Evolutionary conservation across 768 basidiomycete species (phyloP), one percentile per base, ranked within the genome.

Genomic region (Serpula lacrymans): DNA sequence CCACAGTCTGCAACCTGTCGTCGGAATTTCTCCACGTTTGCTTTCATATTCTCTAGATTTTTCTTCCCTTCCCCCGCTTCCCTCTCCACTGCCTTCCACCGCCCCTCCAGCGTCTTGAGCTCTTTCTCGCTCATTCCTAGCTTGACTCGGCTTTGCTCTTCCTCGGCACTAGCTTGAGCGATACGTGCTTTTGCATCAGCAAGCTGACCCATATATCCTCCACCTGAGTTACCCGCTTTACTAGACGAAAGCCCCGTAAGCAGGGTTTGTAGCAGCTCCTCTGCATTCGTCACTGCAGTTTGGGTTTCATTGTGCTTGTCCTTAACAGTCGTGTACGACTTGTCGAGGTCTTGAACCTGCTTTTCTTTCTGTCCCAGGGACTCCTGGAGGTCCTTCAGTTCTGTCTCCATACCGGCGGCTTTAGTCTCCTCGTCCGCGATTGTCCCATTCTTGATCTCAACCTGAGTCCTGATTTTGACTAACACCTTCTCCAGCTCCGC

Each of bases 171-270:
- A 0, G 82, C 84, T 39, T 88, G 84, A 0, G 91, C 81, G 0
- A 85, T 64, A 3, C 80, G 78, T 2, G 78, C 78, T 51, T 82
- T 81, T 0, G 93, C 88, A 11, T 89, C 82, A 1, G 93, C 88
- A 29, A 99, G 77, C 59, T 97, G 94, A 14, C 93, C 96, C 81
- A 98, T 85, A 62, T 97, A 98, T 0, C 96, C 96, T 2, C 93
- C 91, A 7, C 87, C 83, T 13, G 80, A 76, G 28, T 80, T 81
- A 43, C 77, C 80, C 21, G 71, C 63, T 37, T 74, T 74, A 28
- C 68, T 73, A 4, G 87, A 84, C 1, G 92, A 82, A 8, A 97
- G 78, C 31, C 96, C 96, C 0, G 95, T 98, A 34, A 95, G 72
- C 14, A 98, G 80, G 0, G 91, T 90, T 60, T 98, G 95, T 0